A percentile compares a stretch with the other conserved stretches of the same genome.
Conservation (phyloP, 1,284 basidiomycete species). For the Rhodotorula sp. region DNA sequence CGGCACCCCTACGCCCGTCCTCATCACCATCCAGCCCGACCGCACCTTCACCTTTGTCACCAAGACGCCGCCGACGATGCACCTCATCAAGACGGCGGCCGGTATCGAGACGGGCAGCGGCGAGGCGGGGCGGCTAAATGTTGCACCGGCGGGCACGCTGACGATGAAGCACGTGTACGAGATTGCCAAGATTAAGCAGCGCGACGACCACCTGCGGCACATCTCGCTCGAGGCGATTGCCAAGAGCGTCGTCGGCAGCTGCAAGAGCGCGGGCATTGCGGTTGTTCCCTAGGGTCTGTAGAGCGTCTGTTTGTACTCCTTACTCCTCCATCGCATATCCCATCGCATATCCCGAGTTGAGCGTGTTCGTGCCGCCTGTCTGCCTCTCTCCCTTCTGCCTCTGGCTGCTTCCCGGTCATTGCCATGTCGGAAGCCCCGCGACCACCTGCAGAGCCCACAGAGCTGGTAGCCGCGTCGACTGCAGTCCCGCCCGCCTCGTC, state of each 20-base stretch:
- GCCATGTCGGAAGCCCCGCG: not conserved
- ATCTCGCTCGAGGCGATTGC: constrained; percentile 81
- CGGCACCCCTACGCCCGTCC: constrained; percentile 83
- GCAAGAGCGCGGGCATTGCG: constrained; percentile 78
- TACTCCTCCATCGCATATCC: not conserved
- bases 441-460: constrained; percentile 13
- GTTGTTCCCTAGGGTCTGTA: constrained; percentile 69
- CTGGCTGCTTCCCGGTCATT: not conserved
- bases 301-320: not conserved
- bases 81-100: constrained; percentile 85
- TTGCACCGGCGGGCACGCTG: constrained; percentile 59
- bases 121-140: constrained; percentile 63
- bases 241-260: constrained; percentile 81
- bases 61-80: constrained; percentile 87
- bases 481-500: not conserved
- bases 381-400: not conserved
- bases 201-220: constrained; percentile 77
- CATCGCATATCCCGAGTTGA: not conserved
- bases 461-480: not conserved
- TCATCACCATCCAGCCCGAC: constrained; percentile 91
- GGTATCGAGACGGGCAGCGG: constrained; percentile 79
- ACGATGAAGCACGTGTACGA: constrained; percentile 97
- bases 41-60: constrained; percentile 90
- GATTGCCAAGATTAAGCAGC: constrained; percentile 95
- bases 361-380: not conserved